These are phyloP conservation scores for Pseudozyma hubeiensis DNA, from an alignment of 1,284 basidiomycete species.

Conservation along the genomic window DNA sequence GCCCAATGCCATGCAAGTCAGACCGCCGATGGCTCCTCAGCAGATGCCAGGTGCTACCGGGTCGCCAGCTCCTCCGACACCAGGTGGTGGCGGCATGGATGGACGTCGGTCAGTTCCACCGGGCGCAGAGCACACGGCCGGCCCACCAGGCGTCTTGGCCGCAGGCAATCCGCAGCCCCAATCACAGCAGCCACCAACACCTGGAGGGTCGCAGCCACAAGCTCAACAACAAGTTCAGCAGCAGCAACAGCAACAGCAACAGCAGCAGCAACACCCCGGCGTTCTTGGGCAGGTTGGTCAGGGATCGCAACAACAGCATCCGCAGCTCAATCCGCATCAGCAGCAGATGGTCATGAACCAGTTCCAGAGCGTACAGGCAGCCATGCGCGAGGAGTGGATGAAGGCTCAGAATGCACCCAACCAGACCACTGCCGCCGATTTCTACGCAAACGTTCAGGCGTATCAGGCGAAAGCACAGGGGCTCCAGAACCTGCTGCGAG, in stretches of 20 bases:
- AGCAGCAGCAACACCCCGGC: slow-evolving; percentile 25
- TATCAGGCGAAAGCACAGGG: slow-evolving; percentile 59
- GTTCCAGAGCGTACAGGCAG: slow-evolving; percentile 58
- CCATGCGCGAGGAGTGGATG: slow-evolving; percentile 61
- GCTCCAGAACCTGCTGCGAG: slow-evolving; percentile 53
- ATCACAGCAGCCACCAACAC: slow-evolving; percentile 31
- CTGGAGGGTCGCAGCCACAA: slow-evolving; percentile 20
- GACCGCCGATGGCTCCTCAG: slow-evolving; percentile 44
- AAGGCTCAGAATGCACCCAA: slow-evolving; percentile 61
- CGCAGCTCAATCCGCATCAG: slow-evolving; percentile 60
- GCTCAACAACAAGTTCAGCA: slow-evolving; percentile 9
- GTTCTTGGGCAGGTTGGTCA: slow-evolving; percentile 28
- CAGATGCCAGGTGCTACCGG: slow-evolving; percentile 37
- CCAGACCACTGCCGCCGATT: slow-evolving; percentile 56
- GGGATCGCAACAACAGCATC: slow-evolving; percentile 42
- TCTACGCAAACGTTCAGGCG: slow-evolving; percentile 59
- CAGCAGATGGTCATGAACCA: slow-evolving; percentile 62
- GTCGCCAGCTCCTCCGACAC: slow-evolving; percentile 41
- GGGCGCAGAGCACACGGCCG: slow-evolving; percentile 31
- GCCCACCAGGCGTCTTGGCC: slow-evolving; percentile 24
- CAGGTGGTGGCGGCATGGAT: slow-evolving; percentile 35
- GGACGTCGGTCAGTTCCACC: slow-evolving; percentile 50
- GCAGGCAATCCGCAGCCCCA: slow-evolving; percentile 26
- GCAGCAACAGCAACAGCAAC: slow-evolving; percentile 12
- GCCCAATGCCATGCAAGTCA: slow-evolving; percentile 37